Base-by-base conservation (phyloP, 768 basidiomycete species). In the Collybia sp. region DNA sequence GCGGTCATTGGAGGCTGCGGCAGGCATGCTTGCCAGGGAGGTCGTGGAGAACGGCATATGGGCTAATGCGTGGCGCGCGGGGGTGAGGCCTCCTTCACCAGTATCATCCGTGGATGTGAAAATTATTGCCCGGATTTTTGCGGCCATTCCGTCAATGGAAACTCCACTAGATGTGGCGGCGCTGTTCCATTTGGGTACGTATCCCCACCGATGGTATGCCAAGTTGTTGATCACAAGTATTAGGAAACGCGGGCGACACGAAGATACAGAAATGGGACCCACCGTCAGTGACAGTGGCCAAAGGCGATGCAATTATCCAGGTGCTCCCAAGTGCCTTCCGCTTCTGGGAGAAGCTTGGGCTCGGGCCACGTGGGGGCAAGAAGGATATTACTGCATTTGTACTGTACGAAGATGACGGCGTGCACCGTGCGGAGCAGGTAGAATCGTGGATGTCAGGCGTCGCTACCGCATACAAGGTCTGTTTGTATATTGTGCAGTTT, bases 301-400 rank as follows among this genome's bases (percentile, higher is more conserved):
- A 88, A 56, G 77, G 78, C 2, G 82, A 83, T 32, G 73, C 79
- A 3, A 62, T 89, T 19, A 69, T 93, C n/a, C 80, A 89, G 35
- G 61, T 88, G 13, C 61, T 79, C 12, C 83, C 88, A 1, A 63
- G 87, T 3, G 84, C 88, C 0, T 58, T 93, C 17, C 74, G 83
- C 2, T 93, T 92, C 60, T 93, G 91, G 90, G 84, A 88, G 53
- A 93, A 90, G 59, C 72, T 92, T 11, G 88, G 87, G 0, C 58
- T 93, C 37, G 70, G 72, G 12, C 91, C 91, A 0, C 72, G 76
- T 40, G 75, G 75, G 31, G 91, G 92, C 6, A 69, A 66, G 47
- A 92, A 93, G 64, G 73, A 92, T 53, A 70, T 87, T 3, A 74
- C 71, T 1, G 78, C 77, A 1, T 88, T 82, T 60, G 78, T 83